phyloP scores from a whole-genome alignment of 495 filamentous ascomycete species.

The Aspergillus ostianus region DNA sequence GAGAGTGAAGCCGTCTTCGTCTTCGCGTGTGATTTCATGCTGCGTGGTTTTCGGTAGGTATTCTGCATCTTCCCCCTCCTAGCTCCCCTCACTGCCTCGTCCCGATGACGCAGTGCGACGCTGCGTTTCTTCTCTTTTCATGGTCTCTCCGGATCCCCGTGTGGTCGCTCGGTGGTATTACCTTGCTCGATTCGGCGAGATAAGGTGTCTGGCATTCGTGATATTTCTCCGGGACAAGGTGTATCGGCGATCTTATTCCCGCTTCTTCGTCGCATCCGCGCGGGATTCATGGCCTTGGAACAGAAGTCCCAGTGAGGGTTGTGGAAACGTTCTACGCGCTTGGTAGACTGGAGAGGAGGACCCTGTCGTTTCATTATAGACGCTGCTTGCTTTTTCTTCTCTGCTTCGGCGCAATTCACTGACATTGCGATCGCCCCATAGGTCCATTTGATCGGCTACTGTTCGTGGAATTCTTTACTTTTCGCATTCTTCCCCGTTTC shows the following conservation, averaged over 20 bases:
- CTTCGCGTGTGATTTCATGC: neutral
- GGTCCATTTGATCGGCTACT: neutral
- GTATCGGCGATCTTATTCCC: neutral
- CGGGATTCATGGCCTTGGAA: neutral
- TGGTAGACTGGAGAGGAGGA: neutral
- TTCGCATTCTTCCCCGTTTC: neutral
- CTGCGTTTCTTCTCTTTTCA: slow-evolving; percentile 1
- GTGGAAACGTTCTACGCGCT: neutral
- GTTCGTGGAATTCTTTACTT: neutral
- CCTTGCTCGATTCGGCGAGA: neutral
- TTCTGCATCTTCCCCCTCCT: neutral
- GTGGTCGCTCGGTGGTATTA: slow-evolving; percentile 5
- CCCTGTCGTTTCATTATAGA: neutral
- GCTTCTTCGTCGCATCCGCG: neutral
- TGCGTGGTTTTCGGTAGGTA: neutral
- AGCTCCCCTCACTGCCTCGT: slow-evolving; percentile 8
- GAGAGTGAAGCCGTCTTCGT: neutral
- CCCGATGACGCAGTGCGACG: slow-evolving; percentile 19
- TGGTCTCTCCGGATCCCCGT: neutral
- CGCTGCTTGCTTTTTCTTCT: neutral
- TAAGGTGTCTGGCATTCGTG: neutral
- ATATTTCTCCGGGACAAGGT: neutral
- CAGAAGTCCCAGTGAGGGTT: neutral
- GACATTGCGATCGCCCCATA: neutral
- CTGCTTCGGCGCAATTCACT: neutral